Percentiles rank a stretch among this genome's conserved stretches.
phyloP scores from a whole-genome alignment of 2,329 filamentous ascomycete species.

The Microdochium paspali region DNA sequence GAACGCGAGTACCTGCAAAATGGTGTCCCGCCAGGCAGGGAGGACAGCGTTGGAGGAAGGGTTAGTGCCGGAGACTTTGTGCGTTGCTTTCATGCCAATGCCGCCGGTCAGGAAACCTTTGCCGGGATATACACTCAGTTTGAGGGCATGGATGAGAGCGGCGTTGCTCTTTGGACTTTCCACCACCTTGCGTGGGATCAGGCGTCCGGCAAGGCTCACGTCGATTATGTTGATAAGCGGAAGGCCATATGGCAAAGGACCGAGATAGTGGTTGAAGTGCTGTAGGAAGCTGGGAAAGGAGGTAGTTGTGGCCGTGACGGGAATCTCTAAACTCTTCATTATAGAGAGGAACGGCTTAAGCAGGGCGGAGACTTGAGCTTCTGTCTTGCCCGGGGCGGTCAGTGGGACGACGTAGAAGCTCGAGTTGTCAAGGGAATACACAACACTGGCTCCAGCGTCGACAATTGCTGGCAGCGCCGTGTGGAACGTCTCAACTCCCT shows the following conservation, averaged over 20 bases:
- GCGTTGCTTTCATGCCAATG: no score
- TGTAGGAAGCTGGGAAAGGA: conserved; percentile 21
- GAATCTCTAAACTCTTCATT: conserved; percentile 14
- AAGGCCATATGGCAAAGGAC: conserved; percentile 22
- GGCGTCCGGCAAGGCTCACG: conserved; percentile 23
- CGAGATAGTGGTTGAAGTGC: conserved; percentile 24
- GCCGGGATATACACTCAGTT: conserved; percentile 16
- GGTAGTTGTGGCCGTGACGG: conserved; percentile 14
- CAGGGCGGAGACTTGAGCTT: conserved; percentile 14
- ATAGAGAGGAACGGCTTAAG: conserved; percentile 20
- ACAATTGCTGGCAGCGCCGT: conserved; percentile 32
- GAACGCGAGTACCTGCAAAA: no score
- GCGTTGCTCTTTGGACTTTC: conserved; percentile 17
- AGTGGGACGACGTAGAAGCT: conserved; percentile 12
- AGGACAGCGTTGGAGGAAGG: conserved; percentile 23
- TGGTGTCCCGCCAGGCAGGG: conserved; percentile 24
- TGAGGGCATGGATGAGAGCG: conserved; percentile 17
- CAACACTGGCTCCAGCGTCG: conserved; percentile 37
- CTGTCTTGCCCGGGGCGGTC: conserved; percentile 17
- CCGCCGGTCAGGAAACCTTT: conserved; percentile 18
- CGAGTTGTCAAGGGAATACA: conserved; percentile 28
- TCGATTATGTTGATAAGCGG: no score
- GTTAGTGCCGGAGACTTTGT: no score
- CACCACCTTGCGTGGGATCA: conserved; percentile 22
- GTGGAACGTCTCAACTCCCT: conserved; percentile 35